Evolutionary conservation across 306 rosid genomes (phyloP), one percentile per base, ranked within the genome.

Genomic region (Fragaria ananassa): DNA sequence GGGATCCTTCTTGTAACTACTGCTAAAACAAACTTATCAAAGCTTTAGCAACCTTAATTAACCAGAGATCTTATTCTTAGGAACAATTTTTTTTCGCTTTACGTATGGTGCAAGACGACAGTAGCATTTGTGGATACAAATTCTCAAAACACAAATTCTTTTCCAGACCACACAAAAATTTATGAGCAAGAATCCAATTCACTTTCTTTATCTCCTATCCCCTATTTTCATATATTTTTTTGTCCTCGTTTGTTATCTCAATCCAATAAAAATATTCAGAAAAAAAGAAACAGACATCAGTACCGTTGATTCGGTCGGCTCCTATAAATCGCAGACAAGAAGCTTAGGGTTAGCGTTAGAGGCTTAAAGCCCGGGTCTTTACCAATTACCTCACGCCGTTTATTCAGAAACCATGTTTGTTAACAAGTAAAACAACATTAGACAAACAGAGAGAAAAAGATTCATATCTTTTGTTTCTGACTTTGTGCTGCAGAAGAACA

Each of bases 371-470:
- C 29, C 44, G 17, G 69, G 17, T 6, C 68, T 74, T 27, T 42
- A 44, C 47, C 47, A 2, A 44, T 49, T 49, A 74, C 65, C 79
- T 6, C 66, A 71, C 86, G 69, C 77, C 80, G 74, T 70, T 42
- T 42, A 65, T 74, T 68, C 56, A 6, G 70, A 31, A 57, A 2
- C 62, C n/a, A 64, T 56, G 25, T 44, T 34, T 41, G n/a, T 4
- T 25, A n/a, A 41, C 44, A 53, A 17, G 29, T 41, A 27, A 19
- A 61, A 14, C 15, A 54, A 15, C 45, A 21, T 10, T 31, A 4
- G 18, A 18, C 29, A 19, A 34, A 6, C 27, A 19, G 34, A 8
- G 47, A 10, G 15, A 54, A 8, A 25, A 19, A 19, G 27, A 19
- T 72, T 7, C 45, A 29, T 53, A 8, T 37, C 21, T 71, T 42